Percentiles rank a stretch among this genome's conserved stretches.
Conservation (phyloP, 2,329 filamentous ascomycete species). For the Aspergillus udagawae region DNA sequence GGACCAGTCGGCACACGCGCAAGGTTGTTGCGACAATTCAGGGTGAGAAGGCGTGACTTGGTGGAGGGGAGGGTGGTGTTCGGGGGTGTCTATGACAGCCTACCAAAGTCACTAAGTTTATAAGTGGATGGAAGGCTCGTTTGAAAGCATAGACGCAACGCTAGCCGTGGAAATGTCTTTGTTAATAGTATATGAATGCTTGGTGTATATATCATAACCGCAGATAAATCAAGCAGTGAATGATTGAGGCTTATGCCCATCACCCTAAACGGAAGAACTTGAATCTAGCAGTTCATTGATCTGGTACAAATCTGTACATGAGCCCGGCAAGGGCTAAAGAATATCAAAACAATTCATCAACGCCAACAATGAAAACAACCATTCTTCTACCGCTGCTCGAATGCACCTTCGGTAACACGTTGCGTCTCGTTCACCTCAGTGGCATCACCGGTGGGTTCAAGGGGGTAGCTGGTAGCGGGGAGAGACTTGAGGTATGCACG, state of each 20-base stretch:
- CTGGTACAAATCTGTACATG: constrained; percentile 34
- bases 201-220: background rate
- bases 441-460: constrained; percentile 58
- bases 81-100: constrained; percentile 11
- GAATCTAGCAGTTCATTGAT: constrained; percentile 28
- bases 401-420: constrained; percentile 54
- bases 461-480: constrained; percentile 74
- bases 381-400: constrained; percentile 55
- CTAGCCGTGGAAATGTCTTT: background rate
- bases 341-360: constrained; percentile 29
- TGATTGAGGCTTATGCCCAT: background rate
- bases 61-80: background rate
- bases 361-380: constrained; percentile 30
- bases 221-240: background rate
- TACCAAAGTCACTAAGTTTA: background rate
- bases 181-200: background rate
- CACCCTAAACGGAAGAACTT: constrained; percentile 2
- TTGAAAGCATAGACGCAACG: background rate
- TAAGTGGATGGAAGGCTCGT: background rate
- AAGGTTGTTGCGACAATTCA: constrained; percentile 91
- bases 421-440: constrained; percentile 58
- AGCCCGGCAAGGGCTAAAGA: constrained; percentile 23
- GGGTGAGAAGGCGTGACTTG: constrained; percentile 61
- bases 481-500: constrained; percentile 78
- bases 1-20: constrained; percentile 68